phyloP scores from a whole-genome alignment of 768 basidiomycete species.

The Phanerochaete carnosa region DNA sequence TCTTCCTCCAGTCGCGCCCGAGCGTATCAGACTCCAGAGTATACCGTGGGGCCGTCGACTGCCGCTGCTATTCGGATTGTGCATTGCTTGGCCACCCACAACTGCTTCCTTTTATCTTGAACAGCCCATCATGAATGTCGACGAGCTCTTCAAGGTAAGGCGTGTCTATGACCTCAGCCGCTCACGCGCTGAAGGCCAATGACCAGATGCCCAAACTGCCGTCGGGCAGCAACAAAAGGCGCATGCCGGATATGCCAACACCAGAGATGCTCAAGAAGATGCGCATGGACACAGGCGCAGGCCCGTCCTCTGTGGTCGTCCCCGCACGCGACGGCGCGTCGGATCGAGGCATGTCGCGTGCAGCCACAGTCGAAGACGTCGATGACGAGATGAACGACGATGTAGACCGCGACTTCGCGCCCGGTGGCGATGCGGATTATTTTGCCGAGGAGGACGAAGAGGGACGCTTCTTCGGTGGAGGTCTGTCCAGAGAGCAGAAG shows the following conservation, averaged over 20 bases:
- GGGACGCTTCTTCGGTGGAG: constrained; percentile 91
- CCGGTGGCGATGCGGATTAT: constrained; percentile 87
- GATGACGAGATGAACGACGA: constrained; percentile 44
- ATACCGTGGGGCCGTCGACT: too few species aligned
- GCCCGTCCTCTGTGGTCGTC: constrained; percentile 6
- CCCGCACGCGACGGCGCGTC: constrained; percentile 8
- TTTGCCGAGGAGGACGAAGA: constrained; percentile 90
- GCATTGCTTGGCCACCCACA: too few species aligned
- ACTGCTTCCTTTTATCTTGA: constrained; percentile 6
- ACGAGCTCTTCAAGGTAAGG: constrained; percentile 46
- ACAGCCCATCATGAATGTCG: constrained; percentile 40
- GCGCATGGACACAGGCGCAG: constrained; percentile 43
- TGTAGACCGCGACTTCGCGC: constrained; percentile 56
- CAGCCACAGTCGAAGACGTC: constrained; percentile 60
- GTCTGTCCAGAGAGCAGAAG: constrained; percentile 89
- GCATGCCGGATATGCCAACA: constrained; percentile 71
- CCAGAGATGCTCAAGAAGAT: constrained; percentile 83
- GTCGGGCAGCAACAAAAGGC: constrained; percentile 61
- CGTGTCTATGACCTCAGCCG: not conserved
- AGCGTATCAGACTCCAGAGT: too few species aligned
- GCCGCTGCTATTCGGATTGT: too few species aligned
- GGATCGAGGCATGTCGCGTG: constrained; percentile 34
- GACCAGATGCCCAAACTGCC: constrained; percentile 67
- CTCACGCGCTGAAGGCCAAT: not conserved
- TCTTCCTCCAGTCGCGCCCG: too few species aligned